Evolutionary conservation across 306 rosid species (phyloP).

Genomic region (Dalbergia cultrata): DNA sequence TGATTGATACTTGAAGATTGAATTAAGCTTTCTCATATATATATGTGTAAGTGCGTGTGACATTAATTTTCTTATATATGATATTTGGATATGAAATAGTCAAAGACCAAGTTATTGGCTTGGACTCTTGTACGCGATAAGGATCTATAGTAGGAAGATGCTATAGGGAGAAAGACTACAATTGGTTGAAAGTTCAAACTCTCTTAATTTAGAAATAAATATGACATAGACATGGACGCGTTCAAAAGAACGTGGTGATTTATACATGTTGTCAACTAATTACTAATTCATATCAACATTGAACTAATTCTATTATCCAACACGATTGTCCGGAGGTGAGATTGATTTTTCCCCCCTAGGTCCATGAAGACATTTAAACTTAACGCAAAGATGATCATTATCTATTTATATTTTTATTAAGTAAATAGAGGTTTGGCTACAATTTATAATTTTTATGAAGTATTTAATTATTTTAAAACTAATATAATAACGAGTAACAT

Average conservation of each 20-base stretch:
- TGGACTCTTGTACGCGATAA: neutral
- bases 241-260: neutral
- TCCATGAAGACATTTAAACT: too few relatives aligned
- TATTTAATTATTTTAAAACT: too few relatives aligned
- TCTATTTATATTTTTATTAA: too few relatives aligned
- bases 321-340: neutral
- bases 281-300: neutral
- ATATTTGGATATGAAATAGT: constrained; percentile 5
- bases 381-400: too few relatives aligned
- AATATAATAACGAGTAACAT: too few relatives aligned
- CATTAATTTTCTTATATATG: neutral
- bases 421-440: too few relatives aligned
- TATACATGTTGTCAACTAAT: too few relatives aligned
- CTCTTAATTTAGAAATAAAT: neutral
- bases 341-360: neutral
- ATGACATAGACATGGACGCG: neutral
- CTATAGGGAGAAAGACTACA: constrained; percentile 2
- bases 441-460: too few relatives aligned
- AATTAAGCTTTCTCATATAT: neutral
- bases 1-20: neutral
- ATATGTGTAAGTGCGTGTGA: neutral
- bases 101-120: constrained; percentile 3
- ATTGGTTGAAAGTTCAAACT: neutral
- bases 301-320: neutral
- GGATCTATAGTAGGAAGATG: neutral